phyloP scores from a whole-genome alignment of 371 early-diverging fungal genomes.

The Phascolomyces articulosus region DNA sequence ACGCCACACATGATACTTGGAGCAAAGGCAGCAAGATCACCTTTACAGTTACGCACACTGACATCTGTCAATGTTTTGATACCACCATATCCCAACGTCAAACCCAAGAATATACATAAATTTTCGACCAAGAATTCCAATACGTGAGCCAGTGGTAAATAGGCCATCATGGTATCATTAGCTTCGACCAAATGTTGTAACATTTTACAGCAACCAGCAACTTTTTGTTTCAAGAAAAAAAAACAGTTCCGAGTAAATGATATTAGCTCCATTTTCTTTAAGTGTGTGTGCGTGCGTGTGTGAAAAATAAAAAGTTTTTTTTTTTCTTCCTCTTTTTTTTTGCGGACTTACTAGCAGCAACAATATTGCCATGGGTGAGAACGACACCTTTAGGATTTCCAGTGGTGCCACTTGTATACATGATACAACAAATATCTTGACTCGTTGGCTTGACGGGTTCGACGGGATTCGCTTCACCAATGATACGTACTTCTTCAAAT shows the following conservation, averaged over 20 bases:
- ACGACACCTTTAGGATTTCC: constrained; percentile 93
- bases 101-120: constrained; percentile 66
- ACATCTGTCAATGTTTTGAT: constrained; percentile 84
- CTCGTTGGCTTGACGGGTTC: constrained; percentile 67
- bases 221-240: constrained; percentile 28
- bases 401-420: constrained; percentile 96
- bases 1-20: constrained; percentile 89
- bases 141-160: constrained; percentile 93
- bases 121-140: constrained; percentile 80
- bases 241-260: no score
- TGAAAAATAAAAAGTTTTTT: no score
- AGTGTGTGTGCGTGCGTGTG: no score
- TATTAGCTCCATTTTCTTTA: no score
- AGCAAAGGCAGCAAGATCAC: constrained; percentile 73
- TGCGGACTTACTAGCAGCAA: constrained; percentile 61
- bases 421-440: constrained; percentile 87
- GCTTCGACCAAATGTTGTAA: constrained; percentile 39
- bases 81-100: constrained; percentile 81
- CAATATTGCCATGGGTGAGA: constrained; percentile 83
- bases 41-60: constrained; percentile 83
- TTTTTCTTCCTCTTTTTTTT: no score
- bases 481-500: constrained; percentile 59
- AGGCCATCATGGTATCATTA: constrained; percentile 79
- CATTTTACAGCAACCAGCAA: constrained; percentile 55
- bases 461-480: constrained; percentile 68